Conservation (phyloP, 2,329 filamentous ascomycete species). For the Triangularia setosa region DNA sequence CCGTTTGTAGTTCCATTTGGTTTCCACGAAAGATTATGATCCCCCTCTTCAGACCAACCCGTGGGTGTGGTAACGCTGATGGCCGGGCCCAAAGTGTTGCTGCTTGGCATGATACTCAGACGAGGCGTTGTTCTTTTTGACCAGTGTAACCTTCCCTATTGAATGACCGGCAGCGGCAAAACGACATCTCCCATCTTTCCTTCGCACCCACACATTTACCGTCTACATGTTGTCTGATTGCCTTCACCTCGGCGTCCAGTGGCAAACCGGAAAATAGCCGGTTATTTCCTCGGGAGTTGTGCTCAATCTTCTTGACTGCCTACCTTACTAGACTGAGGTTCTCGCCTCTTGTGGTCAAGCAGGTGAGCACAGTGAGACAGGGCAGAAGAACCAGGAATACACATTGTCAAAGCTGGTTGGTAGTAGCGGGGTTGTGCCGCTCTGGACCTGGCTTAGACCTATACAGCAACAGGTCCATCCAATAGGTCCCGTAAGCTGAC, state of each 20-base stretch:
- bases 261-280: neutral
- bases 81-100: neutral
- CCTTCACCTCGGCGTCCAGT: neutral
- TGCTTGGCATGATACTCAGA: neutral
- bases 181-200: neutral
- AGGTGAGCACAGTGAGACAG: neutral
- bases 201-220: neutral
- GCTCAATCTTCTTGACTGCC: neutral
- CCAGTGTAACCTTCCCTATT: constrained; percentile 5
- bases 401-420: neutral
- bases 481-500: constrained; percentile 3
- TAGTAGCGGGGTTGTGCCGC: neutral
- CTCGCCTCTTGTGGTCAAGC: neutral
- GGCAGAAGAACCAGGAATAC: neutral
- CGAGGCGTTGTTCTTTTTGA: neutral
- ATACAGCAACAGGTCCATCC: neutral
- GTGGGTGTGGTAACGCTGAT: constrained; percentile 1
- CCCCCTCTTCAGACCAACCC: neutral
- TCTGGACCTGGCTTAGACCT: neutral
- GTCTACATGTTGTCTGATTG: neutral
- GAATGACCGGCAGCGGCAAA: neutral
- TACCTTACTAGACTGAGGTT: neutral
- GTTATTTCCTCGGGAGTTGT: neutral
- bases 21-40: neutral
- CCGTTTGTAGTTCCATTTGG: neutral